A percentile compares a stretch with the other conserved stretches of the same genome.
These are phyloP conservation scores for Beauveria asiatica DNA, from an alignment of 2,329 filamentous ascomycete genomes.

Conservation along the genomic window DNA sequence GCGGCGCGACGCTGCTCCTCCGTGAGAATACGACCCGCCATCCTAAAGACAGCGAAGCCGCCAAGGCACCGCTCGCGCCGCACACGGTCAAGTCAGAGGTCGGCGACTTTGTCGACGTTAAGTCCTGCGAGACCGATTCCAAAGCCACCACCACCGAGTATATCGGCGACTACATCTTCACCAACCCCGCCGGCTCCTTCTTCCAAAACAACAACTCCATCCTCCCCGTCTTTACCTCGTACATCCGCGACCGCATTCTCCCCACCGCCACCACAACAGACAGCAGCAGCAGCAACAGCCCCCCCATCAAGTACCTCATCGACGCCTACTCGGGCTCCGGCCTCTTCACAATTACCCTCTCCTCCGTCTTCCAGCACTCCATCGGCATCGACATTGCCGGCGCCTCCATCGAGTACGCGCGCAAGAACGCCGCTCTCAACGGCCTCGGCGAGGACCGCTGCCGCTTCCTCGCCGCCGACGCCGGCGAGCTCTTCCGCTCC, in stretches of 20 bases:
- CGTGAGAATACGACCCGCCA: slow-evolving; percentile 74
- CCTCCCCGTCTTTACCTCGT: slow-evolving; percentile 74
- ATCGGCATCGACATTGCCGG: slow-evolving; percentile 86
- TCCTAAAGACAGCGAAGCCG: slow-evolving; percentile 34
- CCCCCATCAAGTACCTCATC: slow-evolving; percentile 72
- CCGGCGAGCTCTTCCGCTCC: slow-evolving; percentile 68
- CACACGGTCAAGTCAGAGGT: slow-evolving; percentile 40
- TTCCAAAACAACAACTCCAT: slow-evolving; percentile 99
- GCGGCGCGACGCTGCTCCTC: slow-evolving; percentile 80
- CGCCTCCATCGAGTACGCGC: slow-evolving; percentile 69
- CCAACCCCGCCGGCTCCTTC: slow-evolving; percentile 87
- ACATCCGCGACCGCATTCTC: slow-evolving; percentile 73
- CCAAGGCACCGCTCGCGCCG: slow-evolving; percentile 18
- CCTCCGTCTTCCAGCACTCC: slow-evolving; percentile 71
- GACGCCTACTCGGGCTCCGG: slow-evolving; percentile 97
- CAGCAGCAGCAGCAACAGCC: slow-evolving; percentile 21
- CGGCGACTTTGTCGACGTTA: slow-evolving; percentile 60
- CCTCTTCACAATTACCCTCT: slow-evolving; percentile 92
- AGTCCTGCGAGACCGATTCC: slow-evolving; percentile 81
- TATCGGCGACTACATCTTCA: slow-evolving; percentile 74
- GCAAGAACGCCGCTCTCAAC: slow-evolving; percentile 71
- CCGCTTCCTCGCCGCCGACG: slow-evolving; percentile 83
- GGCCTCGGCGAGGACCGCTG: slow-evolving; percentile 58
- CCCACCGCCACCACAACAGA: slow-evolving; percentile 39
- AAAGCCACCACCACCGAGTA: slow-evolving; percentile 82